Percentiles rank a stretch among this genome's conserved stretches.
These are phyloP conservation scores for Aspergillus brasiliensis DNA, from an alignment of 2,329 filamentous ascomycete species.

Conservation along the genomic window DNA sequence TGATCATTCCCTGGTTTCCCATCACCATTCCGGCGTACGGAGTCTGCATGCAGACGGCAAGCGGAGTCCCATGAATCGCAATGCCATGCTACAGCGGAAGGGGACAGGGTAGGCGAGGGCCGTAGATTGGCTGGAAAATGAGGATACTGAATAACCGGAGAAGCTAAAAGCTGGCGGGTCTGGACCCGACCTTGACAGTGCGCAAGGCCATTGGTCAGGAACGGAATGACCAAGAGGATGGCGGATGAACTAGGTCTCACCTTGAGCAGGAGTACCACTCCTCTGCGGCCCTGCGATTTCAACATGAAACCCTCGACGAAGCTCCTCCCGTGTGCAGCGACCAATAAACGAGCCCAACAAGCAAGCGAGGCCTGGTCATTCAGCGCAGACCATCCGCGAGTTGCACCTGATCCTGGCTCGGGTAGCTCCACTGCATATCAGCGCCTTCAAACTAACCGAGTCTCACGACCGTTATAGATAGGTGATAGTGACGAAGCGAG, in stretches of 20 bases:
- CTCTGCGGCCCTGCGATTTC: conserved; percentile 15
- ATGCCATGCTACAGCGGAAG: neutral
- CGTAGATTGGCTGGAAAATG: conserved; percentile 14
- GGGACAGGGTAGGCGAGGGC: neutral
- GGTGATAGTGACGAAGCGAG: neutral
- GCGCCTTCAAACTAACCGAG: neutral
- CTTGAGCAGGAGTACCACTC: conserved; percentile 16
- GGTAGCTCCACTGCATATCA: neutral
- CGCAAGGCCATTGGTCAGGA: conserved; percentile 15
- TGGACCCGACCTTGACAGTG: neutral
- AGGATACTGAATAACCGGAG: conserved; percentile 10
- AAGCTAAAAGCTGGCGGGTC: neutral
- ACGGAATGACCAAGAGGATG: conserved; percentile 12
- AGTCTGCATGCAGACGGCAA: neutral
- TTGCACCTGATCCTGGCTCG: neutral
- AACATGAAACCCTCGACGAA: conserved; percentile 24
- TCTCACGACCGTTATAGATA: neutral
- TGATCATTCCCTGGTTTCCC: neutral
- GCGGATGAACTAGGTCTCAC: conserved; percentile 25
- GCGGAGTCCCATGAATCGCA: neutral
- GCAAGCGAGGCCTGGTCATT: neutral
- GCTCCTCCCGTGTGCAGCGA: conserved; percentile 12
- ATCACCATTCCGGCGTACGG: neutral
- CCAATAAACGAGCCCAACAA: conserved; percentile 6
- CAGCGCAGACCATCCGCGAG: conserved; percentile 2